Base-by-base conservation (phyloP, 2,329 filamentous ascomycete species). In the Pseudogymnoascus verrucosus region DNA sequence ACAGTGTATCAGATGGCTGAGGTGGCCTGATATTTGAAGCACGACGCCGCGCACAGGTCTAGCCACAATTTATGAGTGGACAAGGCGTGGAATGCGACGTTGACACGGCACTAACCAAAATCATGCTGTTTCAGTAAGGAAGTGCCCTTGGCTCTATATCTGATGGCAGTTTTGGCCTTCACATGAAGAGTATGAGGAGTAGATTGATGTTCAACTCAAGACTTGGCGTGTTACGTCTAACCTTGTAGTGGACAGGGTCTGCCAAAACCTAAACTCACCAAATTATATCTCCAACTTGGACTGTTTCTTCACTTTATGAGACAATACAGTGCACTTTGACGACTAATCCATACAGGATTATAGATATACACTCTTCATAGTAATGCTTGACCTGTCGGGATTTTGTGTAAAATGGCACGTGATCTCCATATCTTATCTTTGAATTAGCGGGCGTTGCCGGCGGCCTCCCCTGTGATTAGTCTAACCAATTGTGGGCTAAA, bases 1-100 rank as follows among this genome's bases (percentile, higher is more conserved):
- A 57, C 51, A 19, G 28, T 57, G 51, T 57, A 57, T 57, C 51
- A 57, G 51, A 57, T 57, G 51, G 51, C 16, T n/a, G 11, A 14
- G 12, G n/a, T 57, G 51, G 51, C 51, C 51, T 57, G 51, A 57
- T 57, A 34, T 57, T 57, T 57, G 51, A 57, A 57, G 51, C 51
- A 57, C 28, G 28, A 57, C 51, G 51, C n/a, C 51, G 28, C 28
- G 51, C 16, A 57, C 16, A 34, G 51, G 51, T 57, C 51, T 10
- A 57, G 51, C 28, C 51, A 57, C 51, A 34, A 34, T 34, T 57
- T 36, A 34, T 57, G 51, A 57, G 51, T 57, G 51, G 51, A 19
- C 51, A 57, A 36, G 11, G 11, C n/a, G n/a, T 21, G 3, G 28
- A 36, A 57, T 57, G 51, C 51, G 51, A 57, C 51, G n/a, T 57